Evolutionary conservation across 2,329 filamentous ascomycete species (phyloP), one percentile per base, ranked within the genome.

Genomic region (Beauveria sp.): DNA sequence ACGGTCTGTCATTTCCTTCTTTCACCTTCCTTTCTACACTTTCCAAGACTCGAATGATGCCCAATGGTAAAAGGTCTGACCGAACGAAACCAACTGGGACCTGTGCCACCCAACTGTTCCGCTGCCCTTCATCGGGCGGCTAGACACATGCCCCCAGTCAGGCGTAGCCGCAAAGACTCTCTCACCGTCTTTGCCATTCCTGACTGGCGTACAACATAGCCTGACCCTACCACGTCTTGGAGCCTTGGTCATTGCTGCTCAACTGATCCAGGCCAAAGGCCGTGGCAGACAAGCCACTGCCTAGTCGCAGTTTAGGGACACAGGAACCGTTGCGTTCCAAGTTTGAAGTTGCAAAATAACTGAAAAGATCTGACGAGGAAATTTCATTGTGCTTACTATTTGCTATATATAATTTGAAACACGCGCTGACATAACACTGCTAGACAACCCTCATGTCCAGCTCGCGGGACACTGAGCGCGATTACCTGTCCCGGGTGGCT

Each of bases 341-440:
- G 77, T 64, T 72, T 83, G 79, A 83, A 72, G 81, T 77, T 72
- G 69, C 73, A 69, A 68, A 67, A 73, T 70, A 80, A 88, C 85
- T 89, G 85, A 88, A 89, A 89, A 90, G 86, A 89, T 82, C 87
- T 89, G 87, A 90, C 80, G 66, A 67, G 64, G 28, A 41, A 20
- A 3, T 28, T 10, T 40, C 40, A 41, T 16, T 28, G 6, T 55
- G n/a, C 16, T 47, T 28, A 12, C 20, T 48, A 9, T 5, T 22
- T 48, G 24, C 3, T 8, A 30, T n/a, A 43, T 41, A 14, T n/a
- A 28, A 57, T 5, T 8, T 3, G 16, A 22, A 40, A 37, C 26
- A 43, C 20, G 10, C 20, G 40, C 57, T 59, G 26, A 59, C 48
- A 7, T 30, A 9, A 41, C 5, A 12, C 9, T 30, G 3, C 26